A percentile compares a stretch with the other conserved stretches of the same genome.
phyloP scores from a whole-genome alignment of 192 early-diverging fungal genomes.

The Rhizophagus sp. region DNA sequence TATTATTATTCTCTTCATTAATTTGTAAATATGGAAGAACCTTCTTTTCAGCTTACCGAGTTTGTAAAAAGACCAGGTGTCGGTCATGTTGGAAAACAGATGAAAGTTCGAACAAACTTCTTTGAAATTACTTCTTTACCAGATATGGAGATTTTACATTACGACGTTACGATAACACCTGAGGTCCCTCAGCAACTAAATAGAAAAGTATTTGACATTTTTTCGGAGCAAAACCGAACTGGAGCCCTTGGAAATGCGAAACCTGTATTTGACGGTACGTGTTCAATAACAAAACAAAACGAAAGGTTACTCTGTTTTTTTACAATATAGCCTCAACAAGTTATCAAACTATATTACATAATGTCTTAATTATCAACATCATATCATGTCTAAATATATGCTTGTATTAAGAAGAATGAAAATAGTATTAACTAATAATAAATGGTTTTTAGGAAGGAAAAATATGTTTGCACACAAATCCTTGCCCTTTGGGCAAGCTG shows the following conservation, averaged over 20 bases:
- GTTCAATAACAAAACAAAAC: not conserved
- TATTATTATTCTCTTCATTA: not conserved
- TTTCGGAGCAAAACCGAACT: constrained; percentile 52
- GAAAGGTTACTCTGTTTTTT: no score
- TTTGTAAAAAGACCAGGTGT: constrained; percentile 46
- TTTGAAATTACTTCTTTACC: constrained; percentile 75
- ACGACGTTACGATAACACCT: constrained; percentile 76
- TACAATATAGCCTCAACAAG: no score
- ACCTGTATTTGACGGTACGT: constrained; percentile 71
- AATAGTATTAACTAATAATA: not conserved
- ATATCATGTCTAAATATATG: no score
- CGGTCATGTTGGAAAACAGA: constrained; percentile 47
- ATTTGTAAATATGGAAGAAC: not conserved
- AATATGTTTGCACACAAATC: constrained; percentile 67
- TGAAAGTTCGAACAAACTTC: constrained; percentile 67
- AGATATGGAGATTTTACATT: constrained; percentile 74
- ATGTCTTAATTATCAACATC: no score
- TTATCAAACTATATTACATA: no score
- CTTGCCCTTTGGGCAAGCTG: constrained; percentile 49
- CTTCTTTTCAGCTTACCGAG: constrained; percentile 31
- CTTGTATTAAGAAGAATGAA: no score
- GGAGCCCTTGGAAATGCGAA: constrained; percentile 58
- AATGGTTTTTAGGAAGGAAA: constrained; percentile 75
- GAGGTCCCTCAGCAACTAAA: constrained; percentile 77
- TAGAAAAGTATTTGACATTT: constrained; percentile 64